Evolutionary conservation across 257 asterid species (phyloP).

Genomic region (Solanum piurae): DNA sequence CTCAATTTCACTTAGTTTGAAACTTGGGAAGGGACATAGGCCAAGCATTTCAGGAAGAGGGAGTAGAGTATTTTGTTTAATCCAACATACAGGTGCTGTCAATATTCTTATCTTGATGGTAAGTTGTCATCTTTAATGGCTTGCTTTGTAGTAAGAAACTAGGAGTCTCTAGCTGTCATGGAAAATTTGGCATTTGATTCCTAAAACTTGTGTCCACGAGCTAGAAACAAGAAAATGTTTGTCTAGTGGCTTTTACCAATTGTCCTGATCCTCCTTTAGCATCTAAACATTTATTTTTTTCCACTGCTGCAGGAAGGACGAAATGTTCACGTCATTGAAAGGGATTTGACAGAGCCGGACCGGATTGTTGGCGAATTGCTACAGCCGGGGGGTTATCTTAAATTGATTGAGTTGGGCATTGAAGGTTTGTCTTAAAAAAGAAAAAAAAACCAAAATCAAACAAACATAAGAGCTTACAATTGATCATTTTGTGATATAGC

Average conservation of each 20-base stretch:
- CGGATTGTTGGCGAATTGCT: slow-evolving; percentile 27
- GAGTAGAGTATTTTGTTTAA: neutral
- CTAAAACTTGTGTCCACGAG: neutral
- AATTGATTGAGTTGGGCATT: slow-evolving; percentile 22
- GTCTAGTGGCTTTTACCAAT: neutral
- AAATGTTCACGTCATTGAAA: slow-evolving; percentile 11
- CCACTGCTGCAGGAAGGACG: slow-evolving; percentile 18
- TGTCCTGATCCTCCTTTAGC: neutral
- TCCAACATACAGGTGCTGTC: neutral
- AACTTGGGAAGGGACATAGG: neutral
- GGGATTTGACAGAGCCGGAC: slow-evolving; percentile 24
- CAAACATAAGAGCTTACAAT: neutral
- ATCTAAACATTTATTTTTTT: neutral
- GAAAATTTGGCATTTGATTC: neutral
- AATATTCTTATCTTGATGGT: neutral
- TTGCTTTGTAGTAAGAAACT: neutral
- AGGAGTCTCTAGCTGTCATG: neutral
- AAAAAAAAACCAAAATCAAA: neutral
- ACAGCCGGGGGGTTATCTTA: slow-evolving; percentile 28
- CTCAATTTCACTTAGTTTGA: neutral
- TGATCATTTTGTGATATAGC: neutral
- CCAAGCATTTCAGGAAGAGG: neutral
- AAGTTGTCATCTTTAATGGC: neutral
- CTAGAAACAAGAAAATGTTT: neutral
- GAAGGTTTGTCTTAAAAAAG: slow-evolving; percentile 4